These are phyloP conservation scores for Didymella pinodella DNA, from an alignment of 2,329 filamentous ascomycete species.

Conservation along the genomic window DNA sequence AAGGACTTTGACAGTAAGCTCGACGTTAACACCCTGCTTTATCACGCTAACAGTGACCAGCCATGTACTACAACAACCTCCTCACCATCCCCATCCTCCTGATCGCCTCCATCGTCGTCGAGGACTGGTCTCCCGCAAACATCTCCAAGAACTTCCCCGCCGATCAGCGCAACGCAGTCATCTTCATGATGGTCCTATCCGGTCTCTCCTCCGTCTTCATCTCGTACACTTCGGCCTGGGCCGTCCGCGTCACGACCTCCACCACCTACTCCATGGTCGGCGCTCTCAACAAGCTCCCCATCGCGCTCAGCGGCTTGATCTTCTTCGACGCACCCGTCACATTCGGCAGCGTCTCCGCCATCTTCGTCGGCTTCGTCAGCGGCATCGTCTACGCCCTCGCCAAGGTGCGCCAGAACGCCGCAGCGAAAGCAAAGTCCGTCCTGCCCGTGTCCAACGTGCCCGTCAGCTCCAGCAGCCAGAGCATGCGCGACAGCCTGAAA, in stretches of 20 bases:
- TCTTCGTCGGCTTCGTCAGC: constrained; percentile 87
- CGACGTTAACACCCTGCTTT: constrained; percentile 21
- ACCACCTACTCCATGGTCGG: constrained; percentile 99
- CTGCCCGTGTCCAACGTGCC: constrained; percentile 72
- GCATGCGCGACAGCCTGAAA: constrained; percentile 85
- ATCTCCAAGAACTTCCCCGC: constrained; percentile 85
- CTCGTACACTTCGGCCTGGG: constrained; percentile 99
- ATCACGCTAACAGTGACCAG: constrained; percentile 58
- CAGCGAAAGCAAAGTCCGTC: constrained; percentile 70
- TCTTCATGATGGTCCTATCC: constrained; percentile 91
- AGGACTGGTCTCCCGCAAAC: constrained; percentile 92
- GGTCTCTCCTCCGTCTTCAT: constrained; percentile 95
- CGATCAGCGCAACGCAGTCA: constrained; percentile 79
- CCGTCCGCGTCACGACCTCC: constrained; percentile 94
- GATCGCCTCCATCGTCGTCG: constrained; percentile 78
- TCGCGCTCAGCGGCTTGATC: constrained; percentile 87
- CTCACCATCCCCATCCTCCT: constrained; percentile 93
- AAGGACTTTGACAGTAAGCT: constrained; percentile 97
- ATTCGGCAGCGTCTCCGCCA: constrained; percentile 88
- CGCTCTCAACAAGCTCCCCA: constrained; percentile 95
- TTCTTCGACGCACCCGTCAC: constrained; percentile 97
- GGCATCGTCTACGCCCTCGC: constrained; percentile 90
- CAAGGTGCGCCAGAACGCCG: constrained; percentile 79
- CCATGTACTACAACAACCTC: constrained; percentile 99
- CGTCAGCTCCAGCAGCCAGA: constrained; percentile 90